phyloP scores from a whole-genome alignment of 2,329 filamentous ascomycete genomes.

The Cordyceps militaris region DNA sequence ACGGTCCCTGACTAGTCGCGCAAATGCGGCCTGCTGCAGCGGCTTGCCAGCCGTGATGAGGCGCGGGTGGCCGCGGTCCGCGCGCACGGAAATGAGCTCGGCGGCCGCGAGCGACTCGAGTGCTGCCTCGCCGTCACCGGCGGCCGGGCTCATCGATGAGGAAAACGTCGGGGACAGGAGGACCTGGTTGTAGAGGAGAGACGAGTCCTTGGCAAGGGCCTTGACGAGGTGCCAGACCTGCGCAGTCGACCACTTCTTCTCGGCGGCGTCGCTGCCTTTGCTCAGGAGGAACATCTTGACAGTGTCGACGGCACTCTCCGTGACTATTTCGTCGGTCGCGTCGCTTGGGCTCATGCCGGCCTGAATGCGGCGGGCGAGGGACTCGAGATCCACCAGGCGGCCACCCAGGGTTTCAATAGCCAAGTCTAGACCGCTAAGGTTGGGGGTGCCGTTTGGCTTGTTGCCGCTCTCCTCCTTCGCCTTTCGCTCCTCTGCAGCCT shows the following conservation, averaged over 20 bases:
- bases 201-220: slow-evolving; percentile 59
- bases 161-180: slow-evolving; percentile 71
- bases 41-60: slow-evolving; percentile 75
- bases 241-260: slow-evolving; percentile 66
- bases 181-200: slow-evolving; percentile 77
- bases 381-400: slow-evolving; percentile 90
- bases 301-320: slow-evolving; percentile 82
- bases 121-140: slow-evolving; percentile 61
- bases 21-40: slow-evolving; percentile 79
- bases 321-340: slow-evolving; percentile 82
- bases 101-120: slow-evolving; percentile 76
- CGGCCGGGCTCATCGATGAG: slow-evolving; percentile 39
- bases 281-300: slow-evolving; percentile 85
- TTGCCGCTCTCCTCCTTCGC: slow-evolving; percentile 22
- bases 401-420: slow-evolving; percentile 81
- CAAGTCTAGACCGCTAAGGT: slow-evolving; percentile 67
- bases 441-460: slow-evolving; percentile 20
- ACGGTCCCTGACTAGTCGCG: slow-evolving; percentile 59
- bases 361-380: slow-evolving; percentile 82
- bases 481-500: slow-evolving; percentile 24
- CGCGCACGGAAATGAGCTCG: slow-evolving; percentile 74
- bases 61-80: slow-evolving; percentile 67
- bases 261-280: slow-evolving; percentile 37
- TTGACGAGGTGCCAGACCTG: slow-evolving; percentile 91
- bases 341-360: slow-evolving; percentile 74